These are phyloP conservation scores for Fusarium sp. DNA, from an alignment of 2,329 filamentous ascomycete genomes.

Conservation along the genomic window DNA sequence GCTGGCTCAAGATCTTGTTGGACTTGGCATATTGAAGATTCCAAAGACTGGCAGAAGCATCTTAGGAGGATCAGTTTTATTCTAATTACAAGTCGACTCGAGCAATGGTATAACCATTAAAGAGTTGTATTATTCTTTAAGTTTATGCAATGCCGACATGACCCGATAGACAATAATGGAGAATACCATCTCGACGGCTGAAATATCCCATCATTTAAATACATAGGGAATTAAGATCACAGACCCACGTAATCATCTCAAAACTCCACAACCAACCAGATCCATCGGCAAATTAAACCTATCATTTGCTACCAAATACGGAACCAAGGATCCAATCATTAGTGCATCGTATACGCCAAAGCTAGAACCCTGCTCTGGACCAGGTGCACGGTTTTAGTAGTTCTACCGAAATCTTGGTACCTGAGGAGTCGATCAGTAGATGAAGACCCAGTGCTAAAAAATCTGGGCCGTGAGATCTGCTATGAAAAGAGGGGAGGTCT, in stretches of 20 bases:
- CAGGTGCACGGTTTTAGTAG: neutral
- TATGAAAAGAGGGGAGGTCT: neutral
- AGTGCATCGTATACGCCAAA: neutral
- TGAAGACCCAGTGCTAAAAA: neutral
- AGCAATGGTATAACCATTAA: neutral
- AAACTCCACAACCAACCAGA: neutral
- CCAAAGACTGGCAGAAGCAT: neutral
- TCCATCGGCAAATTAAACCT: neutral
- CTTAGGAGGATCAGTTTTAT: neutral
- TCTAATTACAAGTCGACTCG: rapidly evolving
- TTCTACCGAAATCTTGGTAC: constrained; percentile 1
- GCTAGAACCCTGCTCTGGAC: neutral
- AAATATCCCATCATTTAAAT: neutral
- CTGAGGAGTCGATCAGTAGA: neutral
- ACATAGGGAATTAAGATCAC: neutral
- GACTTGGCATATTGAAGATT: neutral
- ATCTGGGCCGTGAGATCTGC: neutral
- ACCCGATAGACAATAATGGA: neutral
- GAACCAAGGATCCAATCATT: neutral
- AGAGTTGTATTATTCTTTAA: no score
- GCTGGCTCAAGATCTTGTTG: neutral
- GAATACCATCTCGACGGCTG: neutral
- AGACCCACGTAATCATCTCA: neutral
- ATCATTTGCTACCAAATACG: neutral
- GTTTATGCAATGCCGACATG: neutral